Evolutionary conservation across 441 rosid species (phyloP), one percentile per base, ranked within the genome.

Genomic region (Flueggea neowawraea): DNA sequence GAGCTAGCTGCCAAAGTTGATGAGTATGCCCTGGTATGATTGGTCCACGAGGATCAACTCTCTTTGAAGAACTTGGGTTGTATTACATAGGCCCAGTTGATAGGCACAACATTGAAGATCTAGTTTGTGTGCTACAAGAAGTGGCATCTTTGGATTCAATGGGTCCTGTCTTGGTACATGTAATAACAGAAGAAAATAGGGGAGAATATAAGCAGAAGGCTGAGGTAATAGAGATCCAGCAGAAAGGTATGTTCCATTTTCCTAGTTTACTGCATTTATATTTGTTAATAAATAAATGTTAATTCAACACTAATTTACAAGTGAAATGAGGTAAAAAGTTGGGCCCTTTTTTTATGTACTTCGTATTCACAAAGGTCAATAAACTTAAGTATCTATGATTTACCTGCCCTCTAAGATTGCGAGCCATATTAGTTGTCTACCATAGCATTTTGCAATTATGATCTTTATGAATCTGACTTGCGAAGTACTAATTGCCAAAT

Each of bases 1-100:
- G 96, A 88, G 72, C 77, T 86, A 81, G 97, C 97, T 44, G 98
- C 97, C 68, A 94, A 94, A 83, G 89, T 94, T 54, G 98, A 93
- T 73, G 97, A 93, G 80, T 93, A 84, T 79, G 95, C 97, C 28
- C 97, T 69, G 98, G 98, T 72, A 79, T 93, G 96, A 73, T 93
- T 39, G 96, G 98, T 74, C 96, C 97, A 58, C 75, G 57, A 6
- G 98, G 98, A 69, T 73, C 98, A 56, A 93, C 95, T 61, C 97
- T 93, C 33, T 93, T 90, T 63, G 98, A 93, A 64, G 98, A 93
- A 75, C 97, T 90, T 57, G 98, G 96, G 22, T 66, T 93, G 74
- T 90, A 90, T 69, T 90, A 90, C 75, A 87, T 93, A 61, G 98
- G 98, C 58, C 98, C 98, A 56, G 87, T 93, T 64, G 96, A 93